phyloP scores from a whole-genome alignment of 73 alveolate species.

The Durusdinium trenchii region DNA sequence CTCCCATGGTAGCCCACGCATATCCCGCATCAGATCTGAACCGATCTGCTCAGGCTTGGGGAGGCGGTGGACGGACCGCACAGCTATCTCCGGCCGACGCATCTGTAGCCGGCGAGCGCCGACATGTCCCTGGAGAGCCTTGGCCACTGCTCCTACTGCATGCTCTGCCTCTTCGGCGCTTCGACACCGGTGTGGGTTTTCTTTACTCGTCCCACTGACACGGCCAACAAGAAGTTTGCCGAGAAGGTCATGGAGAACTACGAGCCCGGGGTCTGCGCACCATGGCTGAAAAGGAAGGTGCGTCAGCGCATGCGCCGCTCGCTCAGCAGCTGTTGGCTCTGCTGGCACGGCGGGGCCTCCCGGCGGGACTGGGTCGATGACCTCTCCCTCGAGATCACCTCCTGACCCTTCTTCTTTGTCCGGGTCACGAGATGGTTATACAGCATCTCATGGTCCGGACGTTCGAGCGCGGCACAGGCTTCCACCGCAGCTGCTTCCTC shows the following conservation, averaged over 20 bases:
- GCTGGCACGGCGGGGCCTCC: not conserved
- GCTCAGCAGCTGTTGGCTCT: not conserved
- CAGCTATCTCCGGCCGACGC: no score
- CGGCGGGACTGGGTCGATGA: not conserved
- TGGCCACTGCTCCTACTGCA: no score
- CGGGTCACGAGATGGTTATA: not conserved
- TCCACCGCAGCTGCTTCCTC: not conserved
- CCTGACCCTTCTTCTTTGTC: not conserved
- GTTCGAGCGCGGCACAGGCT: not conserved
- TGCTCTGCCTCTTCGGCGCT: not conserved
- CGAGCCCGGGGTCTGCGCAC: not conserved
- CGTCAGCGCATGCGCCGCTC: not conserved
- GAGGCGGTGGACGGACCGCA: no score
- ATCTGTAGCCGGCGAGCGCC: no score
- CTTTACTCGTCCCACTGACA: not conserved
- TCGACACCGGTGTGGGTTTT: not conserved
- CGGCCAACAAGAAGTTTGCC: no score
- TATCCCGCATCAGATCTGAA: no score
- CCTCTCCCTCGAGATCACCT: not conserved
- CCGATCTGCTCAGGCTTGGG: no score
- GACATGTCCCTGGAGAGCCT: no score
- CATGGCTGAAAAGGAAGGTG: slow-evolving; percentile 16
- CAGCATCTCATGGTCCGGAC: not conserved
- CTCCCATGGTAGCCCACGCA: no score
- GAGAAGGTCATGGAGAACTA: no score